Evolutionary conservation across 148 eudicot species (phyloP).

Genomic region (Linanthus parryae): DNA sequence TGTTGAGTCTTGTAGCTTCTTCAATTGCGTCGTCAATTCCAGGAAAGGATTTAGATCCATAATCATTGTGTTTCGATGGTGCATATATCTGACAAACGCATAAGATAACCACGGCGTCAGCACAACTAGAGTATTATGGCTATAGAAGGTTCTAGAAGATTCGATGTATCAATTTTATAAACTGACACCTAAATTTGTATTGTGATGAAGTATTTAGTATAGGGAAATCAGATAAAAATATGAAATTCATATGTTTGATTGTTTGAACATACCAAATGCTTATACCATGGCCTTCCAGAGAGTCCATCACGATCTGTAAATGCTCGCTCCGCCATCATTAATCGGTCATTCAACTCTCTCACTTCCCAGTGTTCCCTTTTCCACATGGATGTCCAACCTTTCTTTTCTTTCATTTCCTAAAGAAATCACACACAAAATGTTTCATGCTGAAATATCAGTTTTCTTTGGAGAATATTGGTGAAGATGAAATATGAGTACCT

Average conservation of each 20-base stretch:
- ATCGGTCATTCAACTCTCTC: conserved; percentile 52
- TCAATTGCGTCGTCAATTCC: conserved; percentile 50
- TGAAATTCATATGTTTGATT: not conserved
- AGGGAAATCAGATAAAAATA: too few species aligned
- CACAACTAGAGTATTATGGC: not conserved
- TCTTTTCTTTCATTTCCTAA: conserved; percentile 30
- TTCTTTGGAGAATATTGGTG: not conserved
- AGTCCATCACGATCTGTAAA: conserved; percentile 52
- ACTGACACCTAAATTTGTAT: not conserved
- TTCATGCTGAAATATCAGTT: not conserved
- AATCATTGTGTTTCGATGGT: conserved; percentile 50
- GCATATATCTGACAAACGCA: conserved; percentile 39
- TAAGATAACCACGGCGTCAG: conserved; percentile 1
- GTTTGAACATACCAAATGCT: conserved; percentile 42
- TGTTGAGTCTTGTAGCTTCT: conserved; percentile 23
- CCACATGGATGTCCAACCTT: conserved; percentile 31
- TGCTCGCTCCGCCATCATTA: conserved; percentile 63
- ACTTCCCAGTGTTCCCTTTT: conserved; percentile 26
- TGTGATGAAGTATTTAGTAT: not conserved
- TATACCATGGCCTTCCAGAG: conserved; percentile 50
- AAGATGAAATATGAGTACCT: conserved; percentile 18
- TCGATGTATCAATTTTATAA: not conserved
- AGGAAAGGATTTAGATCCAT: conserved; percentile 53
- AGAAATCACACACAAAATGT: not conserved
- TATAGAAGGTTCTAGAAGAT: not conserved